Evolutionary conservation across 179 eudicot genomes (phyloP), one percentile per base, ranked within the genome.

Genomic region (Gypsophila paniculata): DNA sequence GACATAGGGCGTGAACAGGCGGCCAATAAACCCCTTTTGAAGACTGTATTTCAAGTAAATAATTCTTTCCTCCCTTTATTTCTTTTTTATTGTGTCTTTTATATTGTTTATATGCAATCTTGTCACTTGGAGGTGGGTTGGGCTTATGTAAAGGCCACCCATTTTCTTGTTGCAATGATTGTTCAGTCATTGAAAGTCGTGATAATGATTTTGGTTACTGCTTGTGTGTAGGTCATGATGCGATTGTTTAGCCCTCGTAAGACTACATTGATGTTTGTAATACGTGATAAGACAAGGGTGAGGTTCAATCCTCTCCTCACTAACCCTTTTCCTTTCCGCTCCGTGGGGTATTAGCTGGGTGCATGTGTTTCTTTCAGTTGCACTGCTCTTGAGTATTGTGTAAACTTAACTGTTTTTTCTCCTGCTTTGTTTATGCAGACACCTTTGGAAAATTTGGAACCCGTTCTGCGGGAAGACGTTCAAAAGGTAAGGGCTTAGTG

Each of bases 1-100:
- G 99, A 94, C 76, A 94, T 94, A 77, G 99, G 99, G n/a, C 97
- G 99, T 83, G 99, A 93, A 79, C 98, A 93, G 83, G 98, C 98
- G 76, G 98, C 98, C 48, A 93, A 93, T 80, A 93, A 93, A 69
- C 99, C 99, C 66, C 91, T 94, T 60, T 60, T 94, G 79, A 94
- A 94, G 85, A 94, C 99, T 78, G 99, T 94, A 23, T 94, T 94
- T 81, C 99, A 94, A 96, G 99, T 91, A 76, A 61, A 49, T 34
- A 19, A 22, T 64, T 25, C 29, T 42, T 21, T 65, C n/a, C 25
- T 25, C 54, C 9, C 7, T 46, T 13, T 22, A 29, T 21, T 21
- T 65, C 15, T 21, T 58, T 46, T 46, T 46, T 46, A 12, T 12
- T 2, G 9, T 46, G 12, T 25, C 15, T 22, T 8, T 22, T 58